These are phyloP conservation scores for Pseudogymnoascus sp. DNA, from an alignment of 2,329 filamentous ascomycete species.

Conservation along the genomic window DNA sequence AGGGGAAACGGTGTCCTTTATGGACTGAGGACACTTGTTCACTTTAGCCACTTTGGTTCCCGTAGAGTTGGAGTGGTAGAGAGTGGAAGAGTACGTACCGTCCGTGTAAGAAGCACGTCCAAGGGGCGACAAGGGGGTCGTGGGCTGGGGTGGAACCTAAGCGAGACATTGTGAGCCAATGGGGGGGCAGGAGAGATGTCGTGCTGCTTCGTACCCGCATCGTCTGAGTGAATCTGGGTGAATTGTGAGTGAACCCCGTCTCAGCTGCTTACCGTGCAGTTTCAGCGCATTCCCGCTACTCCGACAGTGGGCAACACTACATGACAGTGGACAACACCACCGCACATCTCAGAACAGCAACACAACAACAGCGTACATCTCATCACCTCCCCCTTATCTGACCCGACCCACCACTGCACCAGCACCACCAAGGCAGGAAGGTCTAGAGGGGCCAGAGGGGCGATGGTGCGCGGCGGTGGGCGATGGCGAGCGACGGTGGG, in stretches of 20 bases:
- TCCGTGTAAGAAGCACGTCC: background rate
- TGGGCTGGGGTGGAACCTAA: background rate
- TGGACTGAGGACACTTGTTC: background rate
- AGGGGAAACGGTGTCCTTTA: constrained; percentile 1
- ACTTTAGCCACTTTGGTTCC: background rate
- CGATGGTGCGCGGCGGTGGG: background rate
- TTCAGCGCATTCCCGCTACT: background rate
- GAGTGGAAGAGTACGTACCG: background rate
- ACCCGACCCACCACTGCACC: background rate
- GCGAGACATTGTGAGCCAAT: background rate
- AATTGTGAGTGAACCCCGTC: background rate
- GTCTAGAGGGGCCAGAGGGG: background rate
- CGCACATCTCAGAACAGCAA: background rate
- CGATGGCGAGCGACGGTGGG: background rate
- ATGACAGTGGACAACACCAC: background rate
- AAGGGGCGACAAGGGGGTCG: background rate
- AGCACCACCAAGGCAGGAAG: background rate
- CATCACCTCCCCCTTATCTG: background rate
- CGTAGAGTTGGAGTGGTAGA: background rate
- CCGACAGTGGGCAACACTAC: background rate
- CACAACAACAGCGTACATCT: background rate
- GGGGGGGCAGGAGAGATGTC: background rate
- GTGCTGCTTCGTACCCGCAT: background rate
- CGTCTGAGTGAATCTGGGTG: background rate
- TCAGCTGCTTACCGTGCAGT: background rate